These are phyloP conservation scores for Botryotinia convoluta DNA, from an alignment of 2,329 filamentous ascomycete species.

Conservation along the genomic window DNA sequence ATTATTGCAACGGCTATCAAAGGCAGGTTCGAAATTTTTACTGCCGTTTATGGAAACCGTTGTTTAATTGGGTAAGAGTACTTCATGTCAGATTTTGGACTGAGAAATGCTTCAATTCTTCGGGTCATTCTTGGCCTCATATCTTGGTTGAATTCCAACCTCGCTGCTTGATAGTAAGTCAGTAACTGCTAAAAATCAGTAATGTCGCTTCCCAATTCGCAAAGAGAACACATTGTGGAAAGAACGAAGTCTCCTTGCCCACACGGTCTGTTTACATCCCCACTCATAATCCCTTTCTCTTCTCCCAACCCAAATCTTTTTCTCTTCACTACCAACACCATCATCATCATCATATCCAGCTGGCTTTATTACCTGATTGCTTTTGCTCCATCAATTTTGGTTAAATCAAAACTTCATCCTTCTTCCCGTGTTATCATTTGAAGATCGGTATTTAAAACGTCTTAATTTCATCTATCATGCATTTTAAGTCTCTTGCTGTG, in stretches of 20 bases:
- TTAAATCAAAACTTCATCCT: not conserved
- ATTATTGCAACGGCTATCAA: not conserved
- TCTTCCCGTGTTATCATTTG: not conserved
- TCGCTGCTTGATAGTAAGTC: not conserved
- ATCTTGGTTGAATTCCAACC: not conserved
- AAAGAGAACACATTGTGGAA: not conserved
- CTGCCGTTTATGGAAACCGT: not conserved
- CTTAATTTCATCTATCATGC: slow-evolving; percentile 24
- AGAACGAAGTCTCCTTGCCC: not conserved
- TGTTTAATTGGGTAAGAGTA: not conserved
- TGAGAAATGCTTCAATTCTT: not conserved
- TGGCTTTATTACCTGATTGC: not conserved
- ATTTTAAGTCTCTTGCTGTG: slow-evolving; percentile 29
- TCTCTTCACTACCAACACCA: not conserved
- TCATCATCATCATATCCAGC: not conserved
- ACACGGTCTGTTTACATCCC: not conserved
- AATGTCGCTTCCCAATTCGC: not conserved
- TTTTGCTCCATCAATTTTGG: not conserved
- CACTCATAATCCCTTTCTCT: not conserved
- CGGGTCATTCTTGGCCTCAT: too few relatives aligned
- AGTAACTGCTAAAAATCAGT: not conserved
- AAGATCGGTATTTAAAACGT: not conserved
- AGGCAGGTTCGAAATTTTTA: not conserved
- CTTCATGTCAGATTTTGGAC: too few relatives aligned
- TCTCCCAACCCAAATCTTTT: not conserved